These are phyloP conservation scores for Teratosphaeria zuluensis DNA, from an alignment of 2,329 filamentous ascomycete genomes.

Conservation along the genomic window DNA sequence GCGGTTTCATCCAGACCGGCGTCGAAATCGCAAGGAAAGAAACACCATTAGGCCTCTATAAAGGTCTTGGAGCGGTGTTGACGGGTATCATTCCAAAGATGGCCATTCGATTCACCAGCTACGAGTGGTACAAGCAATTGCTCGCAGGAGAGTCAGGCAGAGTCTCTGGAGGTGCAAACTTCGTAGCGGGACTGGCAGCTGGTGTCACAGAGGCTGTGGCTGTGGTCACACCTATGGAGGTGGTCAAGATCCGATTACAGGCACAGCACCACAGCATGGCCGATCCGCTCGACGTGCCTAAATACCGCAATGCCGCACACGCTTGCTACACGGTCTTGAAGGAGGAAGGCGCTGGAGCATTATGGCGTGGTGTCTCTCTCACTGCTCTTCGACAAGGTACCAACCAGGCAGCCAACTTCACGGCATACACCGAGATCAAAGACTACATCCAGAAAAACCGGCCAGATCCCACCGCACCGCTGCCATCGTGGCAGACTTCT, in stretches of 20 bases:
- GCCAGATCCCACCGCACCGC: conserved; percentile 54
- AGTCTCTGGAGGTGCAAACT: conserved; percentile 63
- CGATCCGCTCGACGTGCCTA: conserved; percentile 88
- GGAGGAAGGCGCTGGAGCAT: conserved; percentile 77
- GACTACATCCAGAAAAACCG: conserved; percentile 63
- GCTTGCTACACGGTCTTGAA: conserved; percentile 76
- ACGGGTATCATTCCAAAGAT: conserved; percentile 98
- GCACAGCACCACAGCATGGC: conserved; percentile 97
- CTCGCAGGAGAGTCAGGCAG: conserved; percentile 59
- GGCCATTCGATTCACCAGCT: conserved; percentile 97
- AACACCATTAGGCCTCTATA: conserved; percentile 89
- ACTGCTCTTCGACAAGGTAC: conserved; percentile 90
- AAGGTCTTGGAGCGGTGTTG: conserved; percentile 91
- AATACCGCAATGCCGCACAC: conserved; percentile 89
- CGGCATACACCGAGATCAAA: conserved; percentile 92
- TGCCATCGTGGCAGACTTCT: conserved; percentile 85
- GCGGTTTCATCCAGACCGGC: conserved; percentile 82
- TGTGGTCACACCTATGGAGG: conserved; percentile 97
- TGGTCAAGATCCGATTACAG: conserved; percentile 96
- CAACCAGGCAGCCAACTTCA: conserved; percentile 99
- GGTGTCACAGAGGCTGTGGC: conserved; percentile 94
- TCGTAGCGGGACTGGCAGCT: conserved; percentile 75
- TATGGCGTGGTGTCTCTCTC: conserved; percentile 88
- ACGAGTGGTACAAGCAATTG: conserved; percentile 86
- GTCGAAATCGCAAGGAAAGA: conserved; percentile 78